These are phyloP conservation scores for Potentilla sterilis DNA, from an alignment of 306 rosid species.

Conservation along the genomic window DNA sequence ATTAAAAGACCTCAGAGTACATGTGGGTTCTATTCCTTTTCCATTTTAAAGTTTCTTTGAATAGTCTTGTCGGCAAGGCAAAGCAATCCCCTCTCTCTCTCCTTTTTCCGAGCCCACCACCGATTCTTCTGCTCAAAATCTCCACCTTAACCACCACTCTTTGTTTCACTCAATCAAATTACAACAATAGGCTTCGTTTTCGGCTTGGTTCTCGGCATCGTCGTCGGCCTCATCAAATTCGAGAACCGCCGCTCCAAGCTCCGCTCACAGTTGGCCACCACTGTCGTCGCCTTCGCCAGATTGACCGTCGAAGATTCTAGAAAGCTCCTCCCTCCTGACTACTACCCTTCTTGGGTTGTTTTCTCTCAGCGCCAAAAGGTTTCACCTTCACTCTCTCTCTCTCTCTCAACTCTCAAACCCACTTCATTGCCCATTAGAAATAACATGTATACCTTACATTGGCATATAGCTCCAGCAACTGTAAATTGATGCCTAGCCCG, in stretches of 20 bases:
- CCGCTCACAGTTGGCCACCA: conserved; percentile 68
- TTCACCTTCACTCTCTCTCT: conserved; percentile 33
- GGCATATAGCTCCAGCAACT: no score
- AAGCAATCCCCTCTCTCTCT: neutral
- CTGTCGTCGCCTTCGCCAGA: conserved; percentile 72
- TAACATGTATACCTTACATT: no score
- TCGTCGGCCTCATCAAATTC: conserved; percentile 54
- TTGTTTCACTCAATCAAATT: neutral
- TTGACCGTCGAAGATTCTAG: conserved; percentile 87
- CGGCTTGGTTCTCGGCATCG: conserved; percentile 65
- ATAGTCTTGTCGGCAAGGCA: neutral
- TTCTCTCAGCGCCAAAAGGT: conserved; percentile 81
- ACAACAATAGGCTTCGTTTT: conserved; percentile 65
- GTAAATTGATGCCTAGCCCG: no score
- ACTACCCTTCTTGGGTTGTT: conserved; percentile 91
- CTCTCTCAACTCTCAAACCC: neutral
- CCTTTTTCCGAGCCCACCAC: neutral
- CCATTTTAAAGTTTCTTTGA: neutral
- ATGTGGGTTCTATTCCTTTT: neutral
- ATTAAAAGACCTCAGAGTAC: neutral
- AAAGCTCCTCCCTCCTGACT: conserved; percentile 72
- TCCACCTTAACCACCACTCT: no score
- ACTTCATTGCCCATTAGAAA: no score
- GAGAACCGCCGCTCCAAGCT: conserved; percentile 67
- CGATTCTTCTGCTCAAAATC: neutral